Base-by-base conservation (phyloP, 208 protist genomes). In the Acanthamoeba divionensis region DNA sequence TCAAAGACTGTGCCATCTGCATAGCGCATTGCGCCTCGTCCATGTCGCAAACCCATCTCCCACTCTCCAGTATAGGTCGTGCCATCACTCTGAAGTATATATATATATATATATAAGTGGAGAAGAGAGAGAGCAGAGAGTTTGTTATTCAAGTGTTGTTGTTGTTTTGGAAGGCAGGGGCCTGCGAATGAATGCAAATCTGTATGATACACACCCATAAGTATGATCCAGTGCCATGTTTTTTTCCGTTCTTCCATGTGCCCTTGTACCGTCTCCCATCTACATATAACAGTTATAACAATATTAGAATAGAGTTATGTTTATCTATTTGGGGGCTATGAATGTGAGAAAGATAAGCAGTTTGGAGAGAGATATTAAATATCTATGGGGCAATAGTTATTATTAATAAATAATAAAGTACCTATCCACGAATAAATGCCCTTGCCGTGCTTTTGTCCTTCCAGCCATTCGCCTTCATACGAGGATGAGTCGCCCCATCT, bases 381-480 rank as follows among this genome's bases (percentile, higher is more conserved):
- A n/a, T n/a, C n/a, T n/a, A n/a, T n/a, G n/a, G n/a, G n/a, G n/a
- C n/a, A n/a, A n/a, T n/a, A n/a, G n/a, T n/a, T n/a, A n/a, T n/a
- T n/a, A n/a, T n/a, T n/a, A n/a, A n/a, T n/a, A n/a, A n/a, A n/a
- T n/a, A n/a, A n/a, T n/a, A 9, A 18, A 10, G 3, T 86, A 86
- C 77, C 77, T 33, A 86, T 86, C 77, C 77, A 86, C 1, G 77
- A 67, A 33, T 86, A 86, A 29, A 57, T 86, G 77, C 77, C 77
- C 55, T 86, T 62, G 55, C 77, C 77, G 38, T 86, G 77, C 55
- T 86, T 86, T n/a, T 86, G 77, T 88, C 77, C 77, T 4, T 86
- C 77, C 6, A 8, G 52, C 77, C 77, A 86, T 66, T 86, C 77
- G 18, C 77, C 77, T 44, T 86, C 77, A 33, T 86, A 86, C 54